Evolutionary conservation across 352 stramenopile genomes (phyloP).

Genomic region (Globisporangium polare): DNA sequence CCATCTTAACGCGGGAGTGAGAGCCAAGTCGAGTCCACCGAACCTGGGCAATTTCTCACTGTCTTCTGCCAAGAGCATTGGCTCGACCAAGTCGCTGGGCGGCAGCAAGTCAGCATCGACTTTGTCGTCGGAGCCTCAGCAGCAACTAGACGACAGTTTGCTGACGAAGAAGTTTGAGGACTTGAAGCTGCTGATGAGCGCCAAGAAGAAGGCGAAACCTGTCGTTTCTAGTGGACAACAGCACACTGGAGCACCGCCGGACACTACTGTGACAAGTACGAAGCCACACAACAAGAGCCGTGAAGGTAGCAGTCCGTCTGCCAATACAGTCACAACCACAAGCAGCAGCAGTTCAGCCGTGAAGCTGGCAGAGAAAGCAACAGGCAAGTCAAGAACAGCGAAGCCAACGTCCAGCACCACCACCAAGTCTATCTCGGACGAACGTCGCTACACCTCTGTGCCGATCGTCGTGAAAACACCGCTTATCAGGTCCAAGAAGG

Average conservation of each 20-base stretch:
- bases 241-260: neutral
- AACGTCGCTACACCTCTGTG: neutral
- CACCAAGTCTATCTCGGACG: neutral
- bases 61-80: neutral
- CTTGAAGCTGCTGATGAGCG: slow-evolving; percentile 55
- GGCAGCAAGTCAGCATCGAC: slow-evolving; percentile 18
- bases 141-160: slow-evolving; percentile 19
- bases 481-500: slow-evolving; percentile 24
- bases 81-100: neutral
- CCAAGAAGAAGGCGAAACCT: slow-evolving; percentile 23
- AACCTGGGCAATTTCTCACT: slow-evolving; percentile 10
- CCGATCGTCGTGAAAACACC: slow-evolving; percentile 12
- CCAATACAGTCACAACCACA: neutral
- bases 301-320: neutral
- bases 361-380: neutral
- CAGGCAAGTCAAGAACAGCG: neutral
- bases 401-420: neutral
- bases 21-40: slow-evolving; percentile 15
- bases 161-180: slow-evolving; percentile 62
- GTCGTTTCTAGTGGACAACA: neutral
- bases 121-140: slow-evolving; percentile 8
- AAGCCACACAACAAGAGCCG: slow-evolving; percentile 3
- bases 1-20: neutral
- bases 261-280: neutral
- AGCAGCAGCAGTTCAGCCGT: neutral